Percentiles rank a stretch among this genome's conserved stretches.
Evolutionary conservation across 176 grass and related monocot genomes (phyloP).

Genomic region (Oryza glumipatula): DNA sequence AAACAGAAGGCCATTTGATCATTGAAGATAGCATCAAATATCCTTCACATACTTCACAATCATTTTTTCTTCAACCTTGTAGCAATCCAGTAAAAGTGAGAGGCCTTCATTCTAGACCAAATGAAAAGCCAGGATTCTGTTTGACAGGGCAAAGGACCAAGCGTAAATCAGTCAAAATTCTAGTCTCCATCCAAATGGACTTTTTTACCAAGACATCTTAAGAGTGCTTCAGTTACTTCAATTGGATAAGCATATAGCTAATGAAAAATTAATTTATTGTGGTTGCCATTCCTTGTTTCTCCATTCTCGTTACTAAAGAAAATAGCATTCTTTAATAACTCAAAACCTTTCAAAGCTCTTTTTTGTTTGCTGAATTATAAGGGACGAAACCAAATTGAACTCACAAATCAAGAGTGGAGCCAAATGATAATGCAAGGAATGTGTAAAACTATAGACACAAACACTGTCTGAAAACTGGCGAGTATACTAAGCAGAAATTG

Average conservation of each 20-base stretch:
- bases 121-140: constrained; percentile 82
- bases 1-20: constrained; percentile 39
- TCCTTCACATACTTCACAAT: constrained; percentile 52
- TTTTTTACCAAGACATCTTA: constrained; percentile 38
- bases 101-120: constrained; percentile 70
- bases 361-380: constrained; percentile 1
- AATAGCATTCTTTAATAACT: neutral
- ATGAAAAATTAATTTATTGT: constrained; percentile 8
- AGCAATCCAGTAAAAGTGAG: constrained; percentile 55
- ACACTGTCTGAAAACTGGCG: neutral
- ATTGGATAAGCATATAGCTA: constrained; percentile 3
- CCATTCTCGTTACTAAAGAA: neutral
- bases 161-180: constrained; percentile 42
- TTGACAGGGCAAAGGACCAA: constrained; percentile 63
- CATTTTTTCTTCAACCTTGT: constrained; percentile 58
- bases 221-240: constrained; percentile 21
- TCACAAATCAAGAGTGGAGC: neutral
- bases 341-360: neutral
- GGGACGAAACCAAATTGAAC: neutral
- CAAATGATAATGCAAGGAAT: neutral
- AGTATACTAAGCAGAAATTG: constrained; percentile 19
- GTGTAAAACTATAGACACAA: neutral
- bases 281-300: neutral
- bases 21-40: constrained; percentile 40
- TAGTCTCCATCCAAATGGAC: constrained; percentile 37